Evolutionary conservation across 176 grass and related monocot species (phyloP).

Genomic region (Oropetium thomaeum): DNA sequence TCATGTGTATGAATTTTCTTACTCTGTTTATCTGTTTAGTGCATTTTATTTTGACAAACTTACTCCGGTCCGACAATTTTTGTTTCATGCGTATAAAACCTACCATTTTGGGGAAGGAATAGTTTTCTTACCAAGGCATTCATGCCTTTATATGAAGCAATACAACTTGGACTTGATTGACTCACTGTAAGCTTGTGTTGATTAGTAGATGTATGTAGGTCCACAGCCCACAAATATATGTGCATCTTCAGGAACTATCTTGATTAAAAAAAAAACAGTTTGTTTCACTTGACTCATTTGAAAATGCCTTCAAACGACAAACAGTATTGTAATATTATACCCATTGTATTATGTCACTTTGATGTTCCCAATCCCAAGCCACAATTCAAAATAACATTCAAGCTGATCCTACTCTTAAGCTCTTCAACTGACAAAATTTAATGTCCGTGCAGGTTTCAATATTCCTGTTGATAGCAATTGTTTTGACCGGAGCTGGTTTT

Average conservation of each 20-base stretch:
- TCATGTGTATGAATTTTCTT: background rate
- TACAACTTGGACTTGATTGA: background rate
- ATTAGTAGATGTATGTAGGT: slow-evolving; percentile 4
- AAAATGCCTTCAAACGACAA: background rate
- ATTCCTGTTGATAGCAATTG: slow-evolving; percentile 67
- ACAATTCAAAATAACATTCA: background rate
- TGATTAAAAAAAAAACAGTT: background rate
- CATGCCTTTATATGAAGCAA: background rate
- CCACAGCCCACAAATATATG: no score
- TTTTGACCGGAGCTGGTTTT: slow-evolving; percentile 83
- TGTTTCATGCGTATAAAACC: background rate
- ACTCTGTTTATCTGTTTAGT: background rate
- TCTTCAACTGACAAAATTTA: background rate
- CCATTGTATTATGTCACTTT: background rate
- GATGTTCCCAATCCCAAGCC: background rate
- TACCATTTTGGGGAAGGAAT: background rate
- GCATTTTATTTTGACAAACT: background rate
- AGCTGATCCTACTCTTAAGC: background rate
- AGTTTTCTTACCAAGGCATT: background rate
- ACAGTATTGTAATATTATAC: background rate
- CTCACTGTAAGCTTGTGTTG: background rate
- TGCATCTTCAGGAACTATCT: slow-evolving; percentile 2
- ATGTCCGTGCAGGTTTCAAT: slow-evolving; percentile 66
- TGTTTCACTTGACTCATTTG: background rate
- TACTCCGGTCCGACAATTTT: background rate